Evolutionary conservation across 805 yeast genomes (phyloP).

Genomic region (Cyberlindnera saturnus): DNA sequence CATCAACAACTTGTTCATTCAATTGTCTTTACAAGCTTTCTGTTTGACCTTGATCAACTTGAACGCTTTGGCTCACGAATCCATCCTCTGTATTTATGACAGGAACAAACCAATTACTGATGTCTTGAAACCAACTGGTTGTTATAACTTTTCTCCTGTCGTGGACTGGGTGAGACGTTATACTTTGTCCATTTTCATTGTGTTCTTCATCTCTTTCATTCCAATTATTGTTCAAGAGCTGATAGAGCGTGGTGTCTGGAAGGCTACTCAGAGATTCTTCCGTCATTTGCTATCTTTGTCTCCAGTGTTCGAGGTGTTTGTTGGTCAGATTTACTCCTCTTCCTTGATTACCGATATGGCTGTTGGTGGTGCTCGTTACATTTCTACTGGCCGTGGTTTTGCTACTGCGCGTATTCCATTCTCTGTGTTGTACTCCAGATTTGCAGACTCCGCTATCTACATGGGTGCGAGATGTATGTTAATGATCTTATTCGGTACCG

Average conservation of each 20-base stretch:
- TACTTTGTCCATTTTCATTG: constrained; percentile 74
- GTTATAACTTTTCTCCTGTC: constrained; percentile 69
- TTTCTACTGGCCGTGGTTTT: constrained; percentile 82
- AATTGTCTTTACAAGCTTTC: constrained; percentile 66
- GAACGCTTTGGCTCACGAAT: constrained; percentile 67
- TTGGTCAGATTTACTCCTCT: constrained; percentile 71
- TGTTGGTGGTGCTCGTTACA: constrained; percentile 84
- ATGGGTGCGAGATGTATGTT: constrained; percentile 77
- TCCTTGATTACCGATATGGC: constrained; percentile 66
- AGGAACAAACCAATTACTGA: constrained; percentile 63
- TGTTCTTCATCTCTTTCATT: constrained; percentile 72
- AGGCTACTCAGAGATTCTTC: constrained; percentile 60
- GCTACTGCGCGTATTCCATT: constrained; percentile 78
- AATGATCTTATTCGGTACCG: constrained; percentile 66
- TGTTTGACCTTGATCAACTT: constrained; percentile 65
- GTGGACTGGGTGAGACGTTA: constrained; percentile 80
- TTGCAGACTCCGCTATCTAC: constrained; percentile 77
- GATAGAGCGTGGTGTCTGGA: constrained; percentile 78
- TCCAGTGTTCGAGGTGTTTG: constrained; percentile 79
- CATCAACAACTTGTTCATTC: constrained; percentile 73
- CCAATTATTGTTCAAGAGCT: constrained; percentile 77
- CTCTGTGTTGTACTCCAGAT: constrained; percentile 66
- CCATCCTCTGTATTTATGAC: constrained; percentile 63
- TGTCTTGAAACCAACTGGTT: constrained; percentile 58
- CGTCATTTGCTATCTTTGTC: constrained; percentile 68